phyloP scores from a whole-genome alignment of 257 asterid species.

The Solanum rostratum region DNA sequence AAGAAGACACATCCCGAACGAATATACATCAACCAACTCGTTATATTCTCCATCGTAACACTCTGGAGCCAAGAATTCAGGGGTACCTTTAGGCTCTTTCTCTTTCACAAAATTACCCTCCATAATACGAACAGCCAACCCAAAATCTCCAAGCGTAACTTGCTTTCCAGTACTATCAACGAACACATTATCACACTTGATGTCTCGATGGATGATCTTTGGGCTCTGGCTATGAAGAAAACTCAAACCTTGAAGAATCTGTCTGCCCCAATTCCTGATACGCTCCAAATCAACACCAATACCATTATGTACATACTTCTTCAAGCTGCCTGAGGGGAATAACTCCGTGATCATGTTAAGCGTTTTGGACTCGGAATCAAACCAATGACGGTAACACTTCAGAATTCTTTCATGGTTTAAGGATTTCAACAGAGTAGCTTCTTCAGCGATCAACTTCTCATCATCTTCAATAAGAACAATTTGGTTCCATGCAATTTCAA shows the following conservation, averaged over 20 bases:
- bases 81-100: slow-evolving; percentile 13
- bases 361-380: slow-evolving; percentile 9
- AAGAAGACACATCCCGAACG: neutral
- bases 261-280: neutral
- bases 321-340: neutral
- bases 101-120: neutral
- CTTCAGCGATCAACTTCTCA: slow-evolving; percentile 14
- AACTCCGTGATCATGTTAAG: slow-evolving; percentile 25
- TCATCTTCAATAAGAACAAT: neutral
- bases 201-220: neutral
- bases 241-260: neutral
- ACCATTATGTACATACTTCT: neutral
- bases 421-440: slow-evolving; percentile 20
- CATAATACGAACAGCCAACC: slow-evolving; percentile 6
- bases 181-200: slow-evolving; percentile 19
- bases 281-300: neutral
- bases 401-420: slow-evolving; percentile 26
- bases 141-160: slow-evolving; percentile 24
- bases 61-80: neutral
- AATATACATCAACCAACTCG: neutral
- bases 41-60: neutral
- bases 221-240: neutral
- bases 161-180: neutral
- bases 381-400: slow-evolving; percentile 26
- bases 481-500: slow-evolving; percentile 30